These are phyloP conservation scores for Clarireedia homoeocarpa DNA, from an alignment of 2,329 filamentous ascomycete species.

Conservation along the genomic window DNA sequence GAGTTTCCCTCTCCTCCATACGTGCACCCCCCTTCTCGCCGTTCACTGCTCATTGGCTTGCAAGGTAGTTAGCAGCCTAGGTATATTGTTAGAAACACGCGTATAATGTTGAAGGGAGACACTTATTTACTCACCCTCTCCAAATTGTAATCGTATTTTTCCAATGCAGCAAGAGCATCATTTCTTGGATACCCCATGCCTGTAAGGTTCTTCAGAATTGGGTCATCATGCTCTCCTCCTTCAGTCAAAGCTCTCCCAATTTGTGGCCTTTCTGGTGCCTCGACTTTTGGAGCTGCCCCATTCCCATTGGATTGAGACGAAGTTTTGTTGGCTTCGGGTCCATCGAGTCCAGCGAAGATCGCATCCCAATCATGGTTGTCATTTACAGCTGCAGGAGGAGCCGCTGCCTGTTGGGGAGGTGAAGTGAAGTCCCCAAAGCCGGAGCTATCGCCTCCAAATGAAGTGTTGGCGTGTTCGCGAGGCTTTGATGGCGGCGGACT, in stretches of 20 bases:
- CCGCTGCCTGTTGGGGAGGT: constrained; percentile 38
- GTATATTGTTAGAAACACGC: too few relatives aligned
- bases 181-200: constrained; percentile 77
- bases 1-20: neutral
- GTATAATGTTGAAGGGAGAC: too few relatives aligned
- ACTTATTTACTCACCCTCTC: constrained; percentile 62
- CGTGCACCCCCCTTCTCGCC: neutral
- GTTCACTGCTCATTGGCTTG: constrained; percentile 25
- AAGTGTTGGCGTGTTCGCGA: constrained; percentile 22
- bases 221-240: constrained; percentile 78
- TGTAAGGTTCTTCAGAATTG: constrained; percentile 81
- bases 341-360: constrained; percentile 77
- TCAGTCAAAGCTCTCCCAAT: constrained; percentile 64
- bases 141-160: constrained; percentile 94
- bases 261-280: constrained; percentile 30
- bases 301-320: constrained; percentile 11
- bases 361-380: constrained; percentile 85
- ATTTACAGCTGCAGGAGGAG: constrained; percentile 33
- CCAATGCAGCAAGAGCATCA: constrained; percentile 70
- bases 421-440: constrained; percentile 40
- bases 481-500: constrained; percentile 37
- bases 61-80: constrained; percentile 30
- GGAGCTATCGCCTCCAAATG: constrained; percentile 20
- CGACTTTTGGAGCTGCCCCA: constrained; percentile 20
- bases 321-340: constrained; percentile 28